A percentile compares a stretch with the other conserved stretches of the same genome.
Conservation (phyloP, 2,329 filamentous ascomycete species). For the Cladosporium cucumerinum region DNA sequence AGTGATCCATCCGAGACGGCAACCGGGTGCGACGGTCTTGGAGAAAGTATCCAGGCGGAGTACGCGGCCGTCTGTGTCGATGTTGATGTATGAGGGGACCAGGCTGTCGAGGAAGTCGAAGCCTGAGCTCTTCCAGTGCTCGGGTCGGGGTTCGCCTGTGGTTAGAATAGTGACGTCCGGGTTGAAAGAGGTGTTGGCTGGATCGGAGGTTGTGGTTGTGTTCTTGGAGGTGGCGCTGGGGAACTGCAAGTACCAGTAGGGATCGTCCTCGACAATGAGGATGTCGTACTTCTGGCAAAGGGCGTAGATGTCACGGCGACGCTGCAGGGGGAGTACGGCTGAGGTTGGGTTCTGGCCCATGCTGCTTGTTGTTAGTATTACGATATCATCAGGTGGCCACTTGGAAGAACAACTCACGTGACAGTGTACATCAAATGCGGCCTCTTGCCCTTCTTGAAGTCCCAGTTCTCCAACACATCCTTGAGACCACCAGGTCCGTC, state of each 20-base stretch:
- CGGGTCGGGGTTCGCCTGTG: slow-evolving; percentile 50
- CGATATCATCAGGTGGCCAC: not conserved
- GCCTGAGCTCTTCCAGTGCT: slow-evolving; percentile 56
- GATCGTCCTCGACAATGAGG: slow-evolving; percentile 89
- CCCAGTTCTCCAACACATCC: slow-evolving; percentile 80
- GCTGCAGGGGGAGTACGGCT: slow-evolving; percentile 67
- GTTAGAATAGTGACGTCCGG: slow-evolving; percentile 31
- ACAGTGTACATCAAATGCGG: slow-evolving; percentile 89
- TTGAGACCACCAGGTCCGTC: slow-evolving; percentile 69
- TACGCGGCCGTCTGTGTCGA: slow-evolving; percentile 84
- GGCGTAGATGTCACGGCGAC: slow-evolving; percentile 74
- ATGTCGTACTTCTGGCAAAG: slow-evolving; percentile 82
- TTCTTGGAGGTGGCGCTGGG: slow-evolving; percentile 59
- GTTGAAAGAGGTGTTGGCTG: slow-evolving; percentile 31
- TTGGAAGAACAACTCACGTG: slow-evolving; percentile 59
- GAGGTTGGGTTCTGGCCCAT: slow-evolving; percentile 88
- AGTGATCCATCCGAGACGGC: slow-evolving; percentile 86
- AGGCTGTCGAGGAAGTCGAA: slow-evolving; percentile 80
- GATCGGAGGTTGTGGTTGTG: slow-evolving; percentile 29
- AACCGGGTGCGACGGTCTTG: slow-evolving; percentile 87
- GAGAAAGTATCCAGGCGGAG: slow-evolving; percentile 90
- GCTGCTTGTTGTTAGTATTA: slow-evolving; percentile 39
- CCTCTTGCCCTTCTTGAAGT: slow-evolving; percentile 66
- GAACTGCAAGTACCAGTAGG: slow-evolving; percentile 93
- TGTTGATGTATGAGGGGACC: slow-evolving; percentile 73